A percentile compares a stretch with the other conserved stretches of the same genome.
These are phyloP conservation scores for Hydnomerulius pinastri DNA, from an alignment of 768 basidiomycete species.

Conservation along the genomic window DNA sequence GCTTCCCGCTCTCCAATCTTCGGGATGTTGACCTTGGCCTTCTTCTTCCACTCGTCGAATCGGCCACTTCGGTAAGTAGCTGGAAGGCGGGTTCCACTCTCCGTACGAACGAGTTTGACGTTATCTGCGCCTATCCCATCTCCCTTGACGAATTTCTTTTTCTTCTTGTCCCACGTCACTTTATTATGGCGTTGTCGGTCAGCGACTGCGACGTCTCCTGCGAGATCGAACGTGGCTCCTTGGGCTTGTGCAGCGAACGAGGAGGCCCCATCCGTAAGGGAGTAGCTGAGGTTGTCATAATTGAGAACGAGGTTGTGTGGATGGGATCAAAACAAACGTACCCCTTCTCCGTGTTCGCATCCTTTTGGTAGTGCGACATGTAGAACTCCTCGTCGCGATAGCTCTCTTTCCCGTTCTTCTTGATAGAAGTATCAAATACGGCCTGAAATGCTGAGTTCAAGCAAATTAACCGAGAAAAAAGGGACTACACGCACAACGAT, in stretches of 20 bases:
- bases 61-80: constrained; percentile 91
- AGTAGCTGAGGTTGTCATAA: constrained; percentile 59
- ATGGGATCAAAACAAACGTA: constrained; percentile 36
- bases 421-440: constrained; percentile 60
- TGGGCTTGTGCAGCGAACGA: constrained; percentile 84
- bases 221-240: constrained; percentile 78
- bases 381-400: constrained; percentile 87
- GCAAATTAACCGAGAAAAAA: neutral
- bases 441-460: constrained; percentile 42
- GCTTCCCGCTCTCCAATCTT: constrained; percentile 82
- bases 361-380: constrained; percentile 90
- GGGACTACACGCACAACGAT: constrained; percentile 54
- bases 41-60: constrained; percentile 93
- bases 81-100: constrained; percentile 88
- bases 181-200: constrained; percentile 58
- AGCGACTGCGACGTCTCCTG: constrained; percentile 64
- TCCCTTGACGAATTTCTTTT: constrained; percentile 90
- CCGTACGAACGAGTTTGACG: constrained; percentile 89
- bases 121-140: constrained; percentile 88
- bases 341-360: constrained; percentile 88
- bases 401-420: constrained; percentile 43
- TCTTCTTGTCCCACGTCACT: constrained; percentile 93
- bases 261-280: constrained; percentile 83
- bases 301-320: neutral
- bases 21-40: constrained; percentile 71